Evolutionary conservation across 2,329 filamentous ascomycete genomes (phyloP).

Genomic region (Calycina herbarum): DNA sequence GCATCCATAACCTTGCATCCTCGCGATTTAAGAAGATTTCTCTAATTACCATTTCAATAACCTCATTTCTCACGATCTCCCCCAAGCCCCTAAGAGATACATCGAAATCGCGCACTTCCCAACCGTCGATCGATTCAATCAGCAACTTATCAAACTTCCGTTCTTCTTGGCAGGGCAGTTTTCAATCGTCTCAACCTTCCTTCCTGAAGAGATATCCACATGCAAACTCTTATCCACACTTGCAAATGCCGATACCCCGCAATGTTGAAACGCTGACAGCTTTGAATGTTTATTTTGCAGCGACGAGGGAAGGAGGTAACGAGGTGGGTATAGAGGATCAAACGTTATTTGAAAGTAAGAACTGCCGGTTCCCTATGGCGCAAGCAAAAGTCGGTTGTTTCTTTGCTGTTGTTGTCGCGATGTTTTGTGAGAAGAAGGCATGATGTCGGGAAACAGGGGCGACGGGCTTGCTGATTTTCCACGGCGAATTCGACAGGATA

Average conservation of each 20-base stretch:
- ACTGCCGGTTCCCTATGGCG: too few species aligned
- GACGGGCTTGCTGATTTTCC: too few species aligned
- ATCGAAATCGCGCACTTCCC: background rate
- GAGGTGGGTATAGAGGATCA: background rate
- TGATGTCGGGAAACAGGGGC: too few species aligned
- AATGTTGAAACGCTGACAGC: conserved; percentile 2
- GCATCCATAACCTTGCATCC: background rate
- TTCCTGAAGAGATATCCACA: background rate
- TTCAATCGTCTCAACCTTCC: background rate
- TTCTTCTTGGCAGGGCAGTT: background rate
- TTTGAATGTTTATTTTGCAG: background rate
- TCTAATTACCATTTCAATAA: too few species aligned
- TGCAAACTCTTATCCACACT: background rate
- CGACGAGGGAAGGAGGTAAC: background rate
- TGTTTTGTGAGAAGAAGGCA: too few species aligned
- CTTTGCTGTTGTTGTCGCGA: too few species aligned
- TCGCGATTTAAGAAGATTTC: too few species aligned
- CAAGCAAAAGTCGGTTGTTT: too few species aligned
- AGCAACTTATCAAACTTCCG: too few species aligned
- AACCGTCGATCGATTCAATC: background rate
- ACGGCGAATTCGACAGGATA: too few species aligned
- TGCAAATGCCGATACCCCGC: background rate
- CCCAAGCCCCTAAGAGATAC: background rate
- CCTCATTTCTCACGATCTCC: background rate
- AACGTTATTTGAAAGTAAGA: background rate